A percentile compares a stretch with the other conserved stretches of the same genome.
These are phyloP conservation scores for Phialophora tarda DNA, from an alignment of 2,329 filamentous ascomycete species.

Conservation along the genomic window DNA sequence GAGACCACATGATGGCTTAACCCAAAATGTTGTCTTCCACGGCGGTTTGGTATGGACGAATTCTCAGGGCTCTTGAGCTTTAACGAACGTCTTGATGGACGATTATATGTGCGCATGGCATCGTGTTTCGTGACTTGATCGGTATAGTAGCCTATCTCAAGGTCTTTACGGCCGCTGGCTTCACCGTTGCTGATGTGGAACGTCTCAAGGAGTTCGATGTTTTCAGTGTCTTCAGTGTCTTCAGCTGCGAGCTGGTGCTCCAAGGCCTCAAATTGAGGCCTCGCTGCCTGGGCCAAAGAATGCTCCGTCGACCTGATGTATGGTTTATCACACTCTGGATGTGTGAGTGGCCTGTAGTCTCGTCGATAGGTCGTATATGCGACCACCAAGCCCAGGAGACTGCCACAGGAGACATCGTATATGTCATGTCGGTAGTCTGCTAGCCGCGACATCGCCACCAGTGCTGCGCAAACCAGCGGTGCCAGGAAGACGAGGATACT, in stretches of 20 bases:
- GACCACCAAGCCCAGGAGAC: constrained; percentile 59
- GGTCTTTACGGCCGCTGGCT: constrained; percentile 4
- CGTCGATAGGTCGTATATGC: constrained; percentile 64
- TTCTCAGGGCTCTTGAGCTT: constrained; percentile 13
- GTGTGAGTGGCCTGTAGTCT: constrained; percentile 62
- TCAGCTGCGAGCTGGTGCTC: constrained; percentile 1
- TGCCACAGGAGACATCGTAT: constrained; percentile 64
- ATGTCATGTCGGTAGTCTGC: constrained; percentile 70
- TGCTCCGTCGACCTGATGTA: constrained; percentile 42
- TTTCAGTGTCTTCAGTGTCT: constrained; percentile 4
- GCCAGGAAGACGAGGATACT: constrained; percentile 60
- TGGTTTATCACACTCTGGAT: constrained; percentile 57
- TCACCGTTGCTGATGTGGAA: constrained; percentile 10
- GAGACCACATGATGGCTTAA: constrained; percentile 9
- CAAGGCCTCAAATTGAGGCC: not conserved
- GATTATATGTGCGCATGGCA: constrained; percentile 9
- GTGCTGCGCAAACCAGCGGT: constrained; percentile 61
- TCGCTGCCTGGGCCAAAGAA: constrained; percentile 6
- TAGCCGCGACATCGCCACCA: constrained; percentile 65
- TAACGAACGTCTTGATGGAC: constrained; percentile 12
- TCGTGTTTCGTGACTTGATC: constrained; percentile 12
- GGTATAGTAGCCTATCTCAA: constrained; percentile 5
- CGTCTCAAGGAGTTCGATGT: constrained; percentile 15
- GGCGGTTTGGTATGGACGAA: constrained; percentile 8
- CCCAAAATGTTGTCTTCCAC: not conserved